Conservation (phyloP, 1,139 yeast species). For the Groenewaldozyma sp. region DNA sequence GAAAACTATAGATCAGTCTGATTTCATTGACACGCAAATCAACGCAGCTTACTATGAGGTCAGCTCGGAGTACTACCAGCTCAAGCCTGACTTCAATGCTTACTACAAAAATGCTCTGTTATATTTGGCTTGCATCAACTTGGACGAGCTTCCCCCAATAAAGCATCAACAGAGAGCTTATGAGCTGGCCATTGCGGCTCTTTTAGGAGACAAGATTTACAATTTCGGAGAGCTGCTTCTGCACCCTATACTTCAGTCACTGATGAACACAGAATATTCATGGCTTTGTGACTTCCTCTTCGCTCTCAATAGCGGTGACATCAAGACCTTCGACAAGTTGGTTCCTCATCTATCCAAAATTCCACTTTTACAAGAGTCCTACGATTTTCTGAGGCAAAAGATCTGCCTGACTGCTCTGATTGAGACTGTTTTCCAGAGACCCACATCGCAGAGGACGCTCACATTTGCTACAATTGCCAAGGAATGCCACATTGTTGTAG, state of each 20-base stretch:
- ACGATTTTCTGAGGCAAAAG: slow-evolving; percentile 74
- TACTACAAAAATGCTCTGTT: slow-evolving; percentile 63
- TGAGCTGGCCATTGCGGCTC: slow-evolving; percentile 78
- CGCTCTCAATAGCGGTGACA: slow-evolving; percentile 71
- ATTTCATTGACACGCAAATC: slow-evolving; percentile 57
- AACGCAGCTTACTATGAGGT: slow-evolving; percentile 80
- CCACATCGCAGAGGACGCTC: slow-evolving; percentile 64
- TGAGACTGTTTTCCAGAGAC: slow-evolving; percentile 75
- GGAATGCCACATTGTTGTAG: slow-evolving; percentile 57
- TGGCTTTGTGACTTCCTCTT: slow-evolving; percentile 72
- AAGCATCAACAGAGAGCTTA: slow-evolving; percentile 58
- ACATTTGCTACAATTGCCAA: slow-evolving; percentile 64
- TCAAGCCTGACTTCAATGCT: slow-evolving; percentile 65
- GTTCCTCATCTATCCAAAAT: slow-evolving; percentile 36
- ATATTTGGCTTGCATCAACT: slow-evolving; percentile 55
- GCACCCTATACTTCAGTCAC: slow-evolving; percentile 67
- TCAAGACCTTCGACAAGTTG: slow-evolving; percentile 48
- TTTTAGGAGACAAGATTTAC: slow-evolving; percentile 85
- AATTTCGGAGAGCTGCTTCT: slow-evolving; percentile 91
- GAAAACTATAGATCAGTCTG: slow-evolving; percentile 48
- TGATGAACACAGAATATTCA: slow-evolving; percentile 43
- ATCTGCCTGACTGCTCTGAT: slow-evolving; percentile 86
- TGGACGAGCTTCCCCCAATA: slow-evolving; percentile 40
- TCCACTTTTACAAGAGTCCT: slow-evolving; percentile 52
- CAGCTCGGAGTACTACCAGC: slow-evolving; percentile 66